phyloP scores from a whole-genome alignment of 2,329 filamentous ascomycete genomes.

The Acrocalymma vagum region DNA sequence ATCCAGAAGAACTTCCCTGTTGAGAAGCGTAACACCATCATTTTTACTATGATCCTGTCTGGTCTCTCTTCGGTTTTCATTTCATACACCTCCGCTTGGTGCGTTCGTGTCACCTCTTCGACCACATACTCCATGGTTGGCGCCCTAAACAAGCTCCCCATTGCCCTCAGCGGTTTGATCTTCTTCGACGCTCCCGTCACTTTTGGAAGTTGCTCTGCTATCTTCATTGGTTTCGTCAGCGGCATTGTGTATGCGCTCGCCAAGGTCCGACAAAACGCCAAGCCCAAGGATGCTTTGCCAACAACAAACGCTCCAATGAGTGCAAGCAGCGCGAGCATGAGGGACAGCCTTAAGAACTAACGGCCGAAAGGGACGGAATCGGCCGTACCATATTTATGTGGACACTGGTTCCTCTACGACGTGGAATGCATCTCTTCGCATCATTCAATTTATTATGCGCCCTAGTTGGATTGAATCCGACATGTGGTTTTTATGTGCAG shows the following conservation, averaged over 20 bases:
- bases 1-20: slow-evolving; percentile 86
- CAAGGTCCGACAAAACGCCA: slow-evolving; percentile 80
- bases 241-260: slow-evolving; percentile 90
- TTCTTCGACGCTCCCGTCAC: slow-evolving; percentile 97
- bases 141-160: slow-evolving; percentile 95
- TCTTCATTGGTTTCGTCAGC: slow-evolving; percentile 88
- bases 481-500: slow-evolving; percentile 12
- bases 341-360: slow-evolving; percentile 75
- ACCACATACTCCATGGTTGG: slow-evolving; percentile 99
- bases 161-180: slow-evolving; percentile 88
- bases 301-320: slow-evolving; percentile 76
- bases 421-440: slow-evolving; percentile 17
- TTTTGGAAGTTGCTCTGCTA: slow-evolving; percentile 89
- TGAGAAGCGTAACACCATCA: slow-evolving; percentile 79
- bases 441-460: slow-evolving; percentile 16
- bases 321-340: slow-evolving; percentile 89
- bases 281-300: slow-evolving; percentile 73
- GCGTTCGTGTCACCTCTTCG: slow-evolving; percentile 94
- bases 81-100: slow-evolving; percentile 99
- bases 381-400: slow-evolving; percentile 1
- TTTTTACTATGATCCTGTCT: slow-evolving; percentile 92
- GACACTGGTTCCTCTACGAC: slow-evolving; percentile 17
- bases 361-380: no score
- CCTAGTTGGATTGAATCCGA: slow-evolving; percentile 29
- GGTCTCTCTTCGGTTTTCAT: slow-evolving; percentile 95